Conservation (phyloP, 441 rosid genomes). For the Populus hybrid region DNA sequence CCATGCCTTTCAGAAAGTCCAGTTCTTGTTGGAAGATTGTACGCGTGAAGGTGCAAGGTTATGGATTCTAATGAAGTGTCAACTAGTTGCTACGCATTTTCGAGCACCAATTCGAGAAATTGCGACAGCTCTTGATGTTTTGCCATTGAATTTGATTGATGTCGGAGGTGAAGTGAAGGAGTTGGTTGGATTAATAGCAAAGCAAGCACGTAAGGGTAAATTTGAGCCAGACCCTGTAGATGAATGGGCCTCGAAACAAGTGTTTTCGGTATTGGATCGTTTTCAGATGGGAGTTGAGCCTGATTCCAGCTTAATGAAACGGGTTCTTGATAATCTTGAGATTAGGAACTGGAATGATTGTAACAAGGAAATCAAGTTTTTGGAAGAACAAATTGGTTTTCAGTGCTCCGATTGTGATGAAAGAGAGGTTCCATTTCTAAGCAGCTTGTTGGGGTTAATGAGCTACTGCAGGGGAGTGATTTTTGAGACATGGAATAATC, state of each 20-base stretch:
- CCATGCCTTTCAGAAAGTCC: conserved; percentile 54
- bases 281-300: conserved; percentile 59
- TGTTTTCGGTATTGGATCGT: conserved; percentile 30
- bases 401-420: conserved; percentile 34
- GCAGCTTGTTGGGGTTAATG: conserved; percentile 58
- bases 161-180: conserved; percentile 61
- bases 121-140: conserved; percentile 49
- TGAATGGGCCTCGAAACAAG: conserved; percentile 36
- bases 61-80: conserved; percentile 57
- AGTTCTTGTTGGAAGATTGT: conserved; percentile 65
- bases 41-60: conserved; percentile 57
- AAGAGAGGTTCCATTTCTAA: conserved; percentile 41
- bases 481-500: conserved; percentile 37
- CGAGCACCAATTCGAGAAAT: conserved; percentile 40
- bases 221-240: conserved; percentile 42
- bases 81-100: conserved; percentile 45
- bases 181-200: conserved; percentile 49
- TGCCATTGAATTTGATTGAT: conserved; percentile 48
- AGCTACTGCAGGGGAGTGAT: conserved; percentile 59
- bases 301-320: conserved; percentile 31
- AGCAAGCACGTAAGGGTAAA: conserved; percentile 48
- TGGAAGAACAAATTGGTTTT: conserved; percentile 42
- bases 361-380: conserved; percentile 47
- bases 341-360: conserved; percentile 61
- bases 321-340: conserved; percentile 49